Evolutionary conservation across 371 early-diverging fungal species (phyloP).

Genomic region (Mucor mucedo): DNA sequence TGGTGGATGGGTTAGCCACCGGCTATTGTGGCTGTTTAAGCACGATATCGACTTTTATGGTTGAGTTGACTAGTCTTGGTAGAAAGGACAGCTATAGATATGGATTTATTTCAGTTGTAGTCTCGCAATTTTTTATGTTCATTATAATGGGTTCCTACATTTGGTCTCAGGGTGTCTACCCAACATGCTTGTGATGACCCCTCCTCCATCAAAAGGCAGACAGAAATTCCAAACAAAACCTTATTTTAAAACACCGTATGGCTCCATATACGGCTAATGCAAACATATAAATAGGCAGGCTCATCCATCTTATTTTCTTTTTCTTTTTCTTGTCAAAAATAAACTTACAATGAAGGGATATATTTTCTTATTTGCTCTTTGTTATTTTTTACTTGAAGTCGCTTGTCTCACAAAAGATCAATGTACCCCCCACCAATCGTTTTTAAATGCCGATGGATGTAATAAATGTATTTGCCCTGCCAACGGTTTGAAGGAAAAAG

Average conservation of each 20-base stretch:
- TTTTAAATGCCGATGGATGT: background rate
- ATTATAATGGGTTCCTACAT: slow-evolving; percentile 56
- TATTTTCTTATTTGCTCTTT: background rate
- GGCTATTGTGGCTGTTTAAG: slow-evolving; percentile 80
- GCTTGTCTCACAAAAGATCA: background rate
- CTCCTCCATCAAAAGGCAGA: background rate
- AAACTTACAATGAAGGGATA: background rate
- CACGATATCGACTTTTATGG: slow-evolving; percentile 77
- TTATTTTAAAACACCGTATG: background rate
- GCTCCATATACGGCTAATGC: background rate
- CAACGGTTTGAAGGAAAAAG: background rate
- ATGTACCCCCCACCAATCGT: background rate
- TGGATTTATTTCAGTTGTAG: slow-evolving; percentile 47
- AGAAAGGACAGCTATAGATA: slow-evolving; percentile 50
- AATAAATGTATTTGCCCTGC: slow-evolving; percentile 3
- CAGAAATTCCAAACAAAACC: background rate
- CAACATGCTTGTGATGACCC: background rate
- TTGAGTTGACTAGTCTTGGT: slow-evolving; percentile 50
- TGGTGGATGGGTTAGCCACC: slow-evolving; percentile 59
- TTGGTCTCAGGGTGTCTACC: slow-evolving; percentile 53
- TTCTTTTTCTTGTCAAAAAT: background rate
- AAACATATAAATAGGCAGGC: background rate
- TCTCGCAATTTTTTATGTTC: slow-evolving; percentile 58
- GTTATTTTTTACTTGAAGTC: background rate
- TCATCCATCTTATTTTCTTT: background rate